Evolutionary conservation across 768 basidiomycete species (phyloP), one percentile per base, ranked within the genome.

Genomic region (Trametes meyenii): DNA sequence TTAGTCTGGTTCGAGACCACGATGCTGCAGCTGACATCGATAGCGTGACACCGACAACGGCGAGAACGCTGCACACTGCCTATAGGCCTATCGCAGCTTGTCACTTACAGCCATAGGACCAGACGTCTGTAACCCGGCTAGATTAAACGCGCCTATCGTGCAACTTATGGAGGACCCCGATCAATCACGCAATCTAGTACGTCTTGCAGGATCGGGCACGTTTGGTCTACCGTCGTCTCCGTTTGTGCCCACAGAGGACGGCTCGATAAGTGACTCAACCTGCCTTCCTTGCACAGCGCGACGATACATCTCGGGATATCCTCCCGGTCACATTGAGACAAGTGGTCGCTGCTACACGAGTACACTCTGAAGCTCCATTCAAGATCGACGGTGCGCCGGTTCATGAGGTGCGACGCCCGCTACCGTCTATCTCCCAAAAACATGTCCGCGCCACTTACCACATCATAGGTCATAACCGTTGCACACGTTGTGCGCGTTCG

Each of bases 251-350:
- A 33, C 29, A 33, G 29, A 33, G 4, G 29, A 44, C 23, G 13
- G 21, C 17, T 29, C 10, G 6, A 16, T 35, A 16, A 7, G 3
- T 29, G 39, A 36, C 24, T n/a, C n/a, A 26, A 48, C 38, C 33
- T 45, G 17, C 24, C 13, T 11, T 1, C 13, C 23, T 4, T 12
- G 13, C 5, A 0, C 44, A 63, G 52, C 29, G 33, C 23, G 21
- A 5, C 2, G 45, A 36, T 23, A 21, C 33, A 2, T 26, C 39
- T 10, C 36, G 23, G 7, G 44, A 44, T 1, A 29, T 68, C 79
- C 76, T 82, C 40, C 85, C 88, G 1, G 76, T 84, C 2, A 87
- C 85, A 7, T 77, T 88, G 33, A 78, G 76, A 29, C 87, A 88
- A 66, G 59, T 87, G 17, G 65, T 76, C 29, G 66, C 72, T n/a